Conservation (phyloP, 306 rosid genomes). For the Dalbergia oliveri region DNA sequence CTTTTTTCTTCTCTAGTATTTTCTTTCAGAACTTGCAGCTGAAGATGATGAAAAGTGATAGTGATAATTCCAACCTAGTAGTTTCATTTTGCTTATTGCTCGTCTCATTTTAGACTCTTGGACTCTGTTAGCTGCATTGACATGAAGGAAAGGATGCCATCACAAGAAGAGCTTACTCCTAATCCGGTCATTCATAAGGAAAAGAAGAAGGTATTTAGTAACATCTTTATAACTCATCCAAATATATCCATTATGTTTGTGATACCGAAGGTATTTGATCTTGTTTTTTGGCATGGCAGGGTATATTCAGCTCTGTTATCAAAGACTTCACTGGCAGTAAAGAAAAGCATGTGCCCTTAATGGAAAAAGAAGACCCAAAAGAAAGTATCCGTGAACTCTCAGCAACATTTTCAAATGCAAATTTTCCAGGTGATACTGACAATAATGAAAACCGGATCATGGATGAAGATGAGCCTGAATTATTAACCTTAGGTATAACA, state of each 20-base stretch:
- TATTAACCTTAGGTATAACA: constrained; percentile 71
- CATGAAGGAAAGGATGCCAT: constrained; percentile 57
- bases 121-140: constrained; percentile 63
- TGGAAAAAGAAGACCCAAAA: constrained; percentile 67
- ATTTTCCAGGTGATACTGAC: constrained; percentile 59
- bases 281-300: constrained; percentile 53
- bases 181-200: constrained; percentile 59
- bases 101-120: constrained; percentile 62
- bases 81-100: constrained; percentile 15
- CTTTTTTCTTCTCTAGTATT: constrained; percentile 5
- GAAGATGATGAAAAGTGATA: constrained; percentile 20
- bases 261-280: constrained; percentile 12
- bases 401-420: constrained; percentile 63
- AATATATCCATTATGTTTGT: background rate
- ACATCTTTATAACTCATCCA: constrained; percentile 15
- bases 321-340: constrained; percentile 82
- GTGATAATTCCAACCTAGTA: constrained; percentile 13
- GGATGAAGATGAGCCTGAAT: constrained; percentile 56
- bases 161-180: constrained; percentile 57
- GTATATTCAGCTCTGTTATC: constrained; percentile 78
- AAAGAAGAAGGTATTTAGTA: constrained; percentile 73
- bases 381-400: constrained; percentile 69
- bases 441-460: constrained; percentile 44
- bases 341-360: constrained; percentile 61
- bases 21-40: background rate